These are phyloP conservation scores for Hylodesmum podocarpum DNA, from an alignment of 306 rosid species.

Conservation along the genomic window DNA sequence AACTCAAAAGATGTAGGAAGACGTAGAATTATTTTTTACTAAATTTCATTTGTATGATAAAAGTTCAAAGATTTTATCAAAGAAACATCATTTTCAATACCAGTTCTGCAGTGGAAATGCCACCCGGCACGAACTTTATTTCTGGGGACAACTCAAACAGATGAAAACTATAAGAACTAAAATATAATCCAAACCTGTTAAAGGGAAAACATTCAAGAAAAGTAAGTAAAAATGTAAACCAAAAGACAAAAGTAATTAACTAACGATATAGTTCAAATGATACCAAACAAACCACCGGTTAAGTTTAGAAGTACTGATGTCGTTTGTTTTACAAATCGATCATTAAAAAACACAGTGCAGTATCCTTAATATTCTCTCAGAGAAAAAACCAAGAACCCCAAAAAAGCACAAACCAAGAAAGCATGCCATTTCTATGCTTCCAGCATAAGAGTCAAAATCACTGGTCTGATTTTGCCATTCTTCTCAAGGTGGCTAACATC, in stretches of 20 bases:
- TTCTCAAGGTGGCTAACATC: constrained; percentile 36
- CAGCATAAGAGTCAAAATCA: neutral
- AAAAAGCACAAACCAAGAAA: neutral
- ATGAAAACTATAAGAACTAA: too few relatives aligned
- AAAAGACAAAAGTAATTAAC: neutral
- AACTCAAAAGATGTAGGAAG: too few relatives aligned
- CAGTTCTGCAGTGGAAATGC: neutral
- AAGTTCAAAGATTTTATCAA: neutral
- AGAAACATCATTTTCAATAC: neutral
- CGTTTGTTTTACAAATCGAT: neutral
- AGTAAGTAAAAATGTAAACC: neutral
- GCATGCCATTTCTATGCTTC: neutral
- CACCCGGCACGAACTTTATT: neutral
- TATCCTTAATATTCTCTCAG: neutral
- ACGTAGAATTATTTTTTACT: too few relatives aligned
- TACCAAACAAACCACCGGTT: neutral
- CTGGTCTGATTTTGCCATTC: constrained; percentile 22
- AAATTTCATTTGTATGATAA: neutral
- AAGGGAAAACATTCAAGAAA: neutral
- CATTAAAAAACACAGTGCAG: neutral
- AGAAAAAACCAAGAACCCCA: neutral
- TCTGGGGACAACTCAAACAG: neutral
- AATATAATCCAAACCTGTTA: neutral
- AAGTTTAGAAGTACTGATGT: neutral
- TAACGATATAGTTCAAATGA: neutral